phyloP scores from a whole-genome alignment of 2,329 filamentous ascomycete genomes.

The Lomentospora prolificans region DNA sequence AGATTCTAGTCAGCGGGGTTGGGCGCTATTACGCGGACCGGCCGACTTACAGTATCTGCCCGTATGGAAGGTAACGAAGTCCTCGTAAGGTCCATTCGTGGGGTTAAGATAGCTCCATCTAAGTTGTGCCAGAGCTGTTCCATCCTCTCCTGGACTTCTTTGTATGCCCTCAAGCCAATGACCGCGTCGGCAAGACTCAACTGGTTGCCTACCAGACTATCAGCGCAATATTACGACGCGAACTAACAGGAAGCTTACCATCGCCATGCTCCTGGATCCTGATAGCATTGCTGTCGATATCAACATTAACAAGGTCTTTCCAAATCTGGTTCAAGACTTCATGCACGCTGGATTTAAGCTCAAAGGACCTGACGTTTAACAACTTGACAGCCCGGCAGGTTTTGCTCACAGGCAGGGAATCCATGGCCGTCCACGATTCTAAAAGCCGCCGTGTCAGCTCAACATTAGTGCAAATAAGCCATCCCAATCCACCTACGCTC shows the following conservation, averaged over 20 bases:
- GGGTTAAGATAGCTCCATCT: slow-evolving; percentile 49
- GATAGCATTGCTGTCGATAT: slow-evolving; percentile 44
- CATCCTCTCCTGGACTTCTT: slow-evolving; percentile 51
- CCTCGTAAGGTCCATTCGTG: slow-evolving; percentile 40
- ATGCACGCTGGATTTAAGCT: slow-evolving; percentile 56
- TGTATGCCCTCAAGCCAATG: slow-evolving; percentile 46
- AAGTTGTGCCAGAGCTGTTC: slow-evolving; percentile 52
- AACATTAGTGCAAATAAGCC: background rate
- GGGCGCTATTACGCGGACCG: background rate
- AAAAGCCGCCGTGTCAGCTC: background rate
- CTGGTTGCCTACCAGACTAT: slow-evolving; percentile 30
- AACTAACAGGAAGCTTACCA: background rate
- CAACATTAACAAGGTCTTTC: slow-evolving; percentile 55
- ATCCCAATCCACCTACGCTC: slow-evolving; percentile 33
- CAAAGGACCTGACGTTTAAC: slow-evolving; percentile 53
- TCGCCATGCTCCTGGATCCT: slow-evolving; percentile 13
- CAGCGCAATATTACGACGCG: background rate
- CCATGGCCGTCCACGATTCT: slow-evolving; percentile 50
- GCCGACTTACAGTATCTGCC: slow-evolving; percentile 26
- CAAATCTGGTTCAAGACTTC: slow-evolving; percentile 62
- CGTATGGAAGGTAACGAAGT: slow-evolving; percentile 28
- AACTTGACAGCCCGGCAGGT: slow-evolving; percentile 54
- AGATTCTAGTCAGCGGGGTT: slow-evolving; percentile 11
- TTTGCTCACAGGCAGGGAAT: slow-evolving; percentile 48
- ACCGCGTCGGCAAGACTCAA: slow-evolving; percentile 45